A percentile compares a stretch with the other conserved stretches of the same genome.
phyloP scores from a whole-genome alignment of 1,284 basidiomycete genomes.

The Trametes pubescens region DNA sequence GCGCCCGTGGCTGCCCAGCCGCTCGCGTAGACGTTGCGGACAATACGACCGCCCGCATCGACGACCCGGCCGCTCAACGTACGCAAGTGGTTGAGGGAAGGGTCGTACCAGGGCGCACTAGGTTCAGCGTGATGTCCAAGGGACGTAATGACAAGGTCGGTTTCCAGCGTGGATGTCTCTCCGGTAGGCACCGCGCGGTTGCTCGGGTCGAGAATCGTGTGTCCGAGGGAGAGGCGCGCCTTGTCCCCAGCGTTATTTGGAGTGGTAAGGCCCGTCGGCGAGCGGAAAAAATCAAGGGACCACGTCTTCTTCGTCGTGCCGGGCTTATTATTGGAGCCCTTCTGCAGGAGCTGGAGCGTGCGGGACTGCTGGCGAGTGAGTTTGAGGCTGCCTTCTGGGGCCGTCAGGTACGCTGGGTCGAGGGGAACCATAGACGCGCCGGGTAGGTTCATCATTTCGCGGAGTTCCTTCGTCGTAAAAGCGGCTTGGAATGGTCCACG shows the following conservation, averaged over 20 bases:
- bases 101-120: slow-evolving; percentile 59
- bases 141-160: slow-evolving; percentile 87
- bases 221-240: slow-evolving; percentile 59
- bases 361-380: slow-evolving; percentile 74
- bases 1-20: slow-evolving; percentile 97
- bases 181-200: slow-evolving; percentile 70
- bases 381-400: slow-evolving; percentile 41
- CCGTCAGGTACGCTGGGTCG: slow-evolving; percentile 52
- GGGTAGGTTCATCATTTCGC: slow-evolving; percentile 87
- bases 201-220: slow-evolving; percentile 64
- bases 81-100: slow-evolving; percentile 61
- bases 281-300: slow-evolving; percentile 84
- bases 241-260: slow-evolving; percentile 31
- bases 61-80: slow-evolving; percentile 62
- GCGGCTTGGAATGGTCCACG: slow-evolving; percentile 91
- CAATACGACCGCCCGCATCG: slow-evolving; percentile 48
- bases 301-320: slow-evolving; percentile 70
- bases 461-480: slow-evolving; percentile 94
- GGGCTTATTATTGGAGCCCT: slow-evolving; percentile 65
- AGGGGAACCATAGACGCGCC: slow-evolving; percentile 76
- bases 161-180: slow-evolving; percentile 57
- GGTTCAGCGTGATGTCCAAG: slow-evolving; percentile 89
- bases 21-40: slow-evolving; percentile 85
- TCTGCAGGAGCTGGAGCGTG: slow-evolving; percentile 69
- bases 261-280: slow-evolving; percentile 62